These are phyloP conservation scores for Lipomyces starkeyi DNA, from an alignment of 805 yeast genomes.

Conservation along the genomic window DNA sequence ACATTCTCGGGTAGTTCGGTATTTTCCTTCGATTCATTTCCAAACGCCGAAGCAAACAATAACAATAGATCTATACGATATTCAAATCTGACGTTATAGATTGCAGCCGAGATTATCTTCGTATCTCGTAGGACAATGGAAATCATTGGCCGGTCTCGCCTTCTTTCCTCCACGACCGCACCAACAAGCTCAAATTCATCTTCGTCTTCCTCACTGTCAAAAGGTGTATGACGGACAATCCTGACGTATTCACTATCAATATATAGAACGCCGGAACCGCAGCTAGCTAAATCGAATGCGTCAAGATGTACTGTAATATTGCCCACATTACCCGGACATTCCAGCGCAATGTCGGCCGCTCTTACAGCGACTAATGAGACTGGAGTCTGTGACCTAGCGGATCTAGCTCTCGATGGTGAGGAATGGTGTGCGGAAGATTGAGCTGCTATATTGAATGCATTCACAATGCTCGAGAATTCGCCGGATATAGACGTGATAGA, in stretches of 20 bases:
- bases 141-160: slow-evolving; percentile 49
- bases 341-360: slow-evolving; percentile 5
- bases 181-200: slow-evolving; percentile 30
- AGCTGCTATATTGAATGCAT: background rate
- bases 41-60: slow-evolving; percentile 46
- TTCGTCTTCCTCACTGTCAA: slow-evolving; percentile 8
- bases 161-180: slow-evolving; percentile 19
- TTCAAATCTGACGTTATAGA: slow-evolving; percentile 58
- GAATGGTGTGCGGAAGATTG: background rate
- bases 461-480: slow-evolving; percentile 10
- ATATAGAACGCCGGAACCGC: slow-evolving; percentile 9
- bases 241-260: slow-evolving; percentile 2
- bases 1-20: background rate
- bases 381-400: slow-evolving; percentile 9
- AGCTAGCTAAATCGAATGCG: slow-evolving; percentile 9
- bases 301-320: slow-evolving; percentile 6
- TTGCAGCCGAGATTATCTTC: slow-evolving; percentile 50
- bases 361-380: slow-evolving; percentile 4
- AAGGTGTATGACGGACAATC: slow-evolving; percentile 9
- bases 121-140: slow-evolving; percentile 49
- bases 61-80: slow-evolving; percentile 67
- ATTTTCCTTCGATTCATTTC: background rate
- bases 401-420: slow-evolving; percentile 13
- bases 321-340: slow-evolving; percentile 17
- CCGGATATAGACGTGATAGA: slow-evolving; percentile 10